Evolutionary conservation across 2,329 filamentous ascomycete species (phyloP), one percentile per base, ranked within the genome.

Genomic region (Grosmannia clavigera): DNA sequence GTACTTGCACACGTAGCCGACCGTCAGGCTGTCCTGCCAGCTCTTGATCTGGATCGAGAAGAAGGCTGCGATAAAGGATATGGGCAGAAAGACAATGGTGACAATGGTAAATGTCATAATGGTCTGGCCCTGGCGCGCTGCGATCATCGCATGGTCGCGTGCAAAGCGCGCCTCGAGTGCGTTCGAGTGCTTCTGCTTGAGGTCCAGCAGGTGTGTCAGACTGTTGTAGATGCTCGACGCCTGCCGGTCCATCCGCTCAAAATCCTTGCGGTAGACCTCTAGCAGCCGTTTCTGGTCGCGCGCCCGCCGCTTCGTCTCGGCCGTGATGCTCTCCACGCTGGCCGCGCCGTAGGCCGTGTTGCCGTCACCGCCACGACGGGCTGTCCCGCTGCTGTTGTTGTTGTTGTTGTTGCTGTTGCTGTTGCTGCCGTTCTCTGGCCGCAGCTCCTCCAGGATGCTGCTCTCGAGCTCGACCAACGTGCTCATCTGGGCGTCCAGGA

Each of bases 131-230:
- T 76, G 71, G 9, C 78, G 74, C 0, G 82, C 80, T 0, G 83
- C 84, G 1, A 80, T 79, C 3, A 80, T 77, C 0, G 84, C 83
- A 68, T 85, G 82, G 57, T 85, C 81, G 22, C 79, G 74, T 0
- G 80, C 78, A 58, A 81, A 85, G 3, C 83, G 78, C 1, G 83
- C 84, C 67, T 87, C 84, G 55, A 85, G 80, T 0, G 82, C 82
- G 69, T 86, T 87, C 64, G 82, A 83, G 61, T 87, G 83, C 68
- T 86, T 86, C 65, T 87, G 84, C 66, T 87, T 87, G 1, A 86
- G 75, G 64, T 87, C 84, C 0, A 87, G 77, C 5, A 87, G 71
- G 64, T 86, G 80, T 0, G 80, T 83, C 53, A 86, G 77, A 60
- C 76, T 80, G 52, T 76, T 72, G 66, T 85, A 85, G 62, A 85